Base-by-base conservation (phyloP, 495 filamentous ascomycete species). In the Penicillium dipodomyicola region DNA sequence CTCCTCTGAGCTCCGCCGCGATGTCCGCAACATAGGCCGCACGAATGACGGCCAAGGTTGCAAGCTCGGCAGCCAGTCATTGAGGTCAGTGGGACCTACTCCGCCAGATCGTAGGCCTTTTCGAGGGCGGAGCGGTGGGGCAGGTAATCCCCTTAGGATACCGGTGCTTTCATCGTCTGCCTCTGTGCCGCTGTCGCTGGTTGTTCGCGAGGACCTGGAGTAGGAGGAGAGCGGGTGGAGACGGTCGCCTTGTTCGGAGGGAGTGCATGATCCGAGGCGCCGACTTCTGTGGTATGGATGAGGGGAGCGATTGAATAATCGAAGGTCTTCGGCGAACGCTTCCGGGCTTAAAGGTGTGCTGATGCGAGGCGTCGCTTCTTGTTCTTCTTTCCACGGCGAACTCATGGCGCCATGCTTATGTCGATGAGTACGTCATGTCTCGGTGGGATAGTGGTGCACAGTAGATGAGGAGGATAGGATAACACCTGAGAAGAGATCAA, bases 121-220 rank as follows among this genome's bases (percentile, higher is more conserved):
- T 54, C 85, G 83, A 17, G 84, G 80, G 37, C 86, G 79, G 15
- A 80, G 54, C 25, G 82, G 86, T 2, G 92, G 88, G 0, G 91
- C 88, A 1, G 92, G 92, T 30, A 96, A 70, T 5, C 91, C 89
- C 65, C 86, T 90, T 60, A 96, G 77, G 59, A 92, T 83, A 9
- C 72, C 70, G 3, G 78, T 82, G 44, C 80, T 82, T 67, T 96
- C 91, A 76, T 96, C 92, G 64, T 96, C 90, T 15, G 92, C 90
- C 64, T 97, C 91, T 11, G 91, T 95, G 45, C 92, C 91, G 65
- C 90, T 94, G 51, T 96, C 90, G 71, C 90, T 94, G 12, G 82
- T 80, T 7, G 84, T 80, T 5, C 80, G 77, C n/a, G 80, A 79
- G 44, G 69, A 67, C 56, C 64, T 57, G 54, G 66, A 56, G 59